Evolutionary conservation across 305 asterid genomes (phyloP).

Genomic region (Solanum hybrid): DNA sequence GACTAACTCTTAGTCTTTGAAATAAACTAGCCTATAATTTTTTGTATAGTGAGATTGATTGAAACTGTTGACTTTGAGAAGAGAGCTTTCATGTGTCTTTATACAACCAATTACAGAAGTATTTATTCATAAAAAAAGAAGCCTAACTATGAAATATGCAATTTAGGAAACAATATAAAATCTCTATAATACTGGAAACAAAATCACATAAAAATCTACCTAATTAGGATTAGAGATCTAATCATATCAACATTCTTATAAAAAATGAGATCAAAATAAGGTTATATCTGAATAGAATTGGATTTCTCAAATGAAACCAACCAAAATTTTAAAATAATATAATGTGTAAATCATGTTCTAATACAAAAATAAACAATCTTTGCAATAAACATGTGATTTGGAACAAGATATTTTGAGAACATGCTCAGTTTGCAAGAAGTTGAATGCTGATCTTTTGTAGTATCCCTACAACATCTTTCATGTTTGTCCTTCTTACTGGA

Average conservation of each 20-base stretch:
- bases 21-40: not conserved
- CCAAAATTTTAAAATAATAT: too few species aligned
- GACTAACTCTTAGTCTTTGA: not conserved
- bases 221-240: not conserved
- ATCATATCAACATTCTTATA: not conserved
- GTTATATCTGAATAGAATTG: too few species aligned
- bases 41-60: not conserved
- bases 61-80: not conserved
- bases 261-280: too few species aligned
- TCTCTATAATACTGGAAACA: not conserved
- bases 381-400: not conserved
- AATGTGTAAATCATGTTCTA: not conserved
- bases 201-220: not conserved
- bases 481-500: not conserved
- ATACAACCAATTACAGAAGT: not conserved
- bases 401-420: not conserved
- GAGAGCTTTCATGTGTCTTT: not conserved
- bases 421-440: not conserved
- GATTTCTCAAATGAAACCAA: not conserved
- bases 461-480: not conserved
- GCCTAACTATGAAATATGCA: not conserved
- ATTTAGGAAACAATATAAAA: too few species aligned
- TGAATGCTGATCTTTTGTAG: not conserved
- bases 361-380: not conserved
- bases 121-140: too few species aligned